Percentiles rank a stretch among this genome's conserved stretches.
Evolutionary conservation across 306 rosid species (phyloP).

Genomic region (Acacia melanoxylon): DNA sequence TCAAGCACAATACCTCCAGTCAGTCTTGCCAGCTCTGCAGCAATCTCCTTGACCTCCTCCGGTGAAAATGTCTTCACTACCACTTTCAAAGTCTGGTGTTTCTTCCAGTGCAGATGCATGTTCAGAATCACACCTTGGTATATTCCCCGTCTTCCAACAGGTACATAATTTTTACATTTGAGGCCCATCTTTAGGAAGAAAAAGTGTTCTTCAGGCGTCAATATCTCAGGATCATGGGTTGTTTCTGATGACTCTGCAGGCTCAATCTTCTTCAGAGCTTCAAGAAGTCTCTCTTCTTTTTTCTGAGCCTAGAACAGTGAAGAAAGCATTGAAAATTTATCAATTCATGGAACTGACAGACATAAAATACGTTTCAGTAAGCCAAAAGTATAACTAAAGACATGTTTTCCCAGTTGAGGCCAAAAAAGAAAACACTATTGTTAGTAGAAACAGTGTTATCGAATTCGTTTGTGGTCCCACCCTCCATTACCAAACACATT

Average conservation of each 20-base stretch:
- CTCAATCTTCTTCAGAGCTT: slow-evolving; percentile 80
- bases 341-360: not conserved
- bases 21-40: slow-evolving; percentile 83
- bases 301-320: slow-evolving; percentile 59
- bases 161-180: slow-evolving; percentile 88
- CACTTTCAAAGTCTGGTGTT: slow-evolving; percentile 91
- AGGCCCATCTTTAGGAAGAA: slow-evolving; percentile 94
- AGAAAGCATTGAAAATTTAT: slow-evolving; percentile 25
- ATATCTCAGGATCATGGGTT: slow-evolving; percentile 91
- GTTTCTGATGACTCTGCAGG: slow-evolving; percentile 73
- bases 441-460: not conserved
- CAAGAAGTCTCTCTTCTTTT: slow-evolving; percentile 73
- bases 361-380: not conserved
- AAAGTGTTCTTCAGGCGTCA: slow-evolving; percentile 96
- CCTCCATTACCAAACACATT: not conserved
- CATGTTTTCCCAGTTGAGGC: slow-evolving; percentile 17
- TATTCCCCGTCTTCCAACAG: slow-evolving; percentile 94
- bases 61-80: slow-evolving; percentile 84
- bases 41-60: slow-evolving; percentile 92
- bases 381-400: not conserved
- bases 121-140: slow-evolving; percentile 94
- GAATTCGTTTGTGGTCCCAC: not conserved
- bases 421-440: not conserved
- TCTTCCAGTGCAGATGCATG: slow-evolving; percentile 99
- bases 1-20: slow-evolving; percentile 89